Percentiles rank a stretch among this genome's conserved stretches.
Evolutionary conservation across 495 filamentous ascomycete genomes (phyloP).

Genomic region (Trichoderma virens): DNA sequence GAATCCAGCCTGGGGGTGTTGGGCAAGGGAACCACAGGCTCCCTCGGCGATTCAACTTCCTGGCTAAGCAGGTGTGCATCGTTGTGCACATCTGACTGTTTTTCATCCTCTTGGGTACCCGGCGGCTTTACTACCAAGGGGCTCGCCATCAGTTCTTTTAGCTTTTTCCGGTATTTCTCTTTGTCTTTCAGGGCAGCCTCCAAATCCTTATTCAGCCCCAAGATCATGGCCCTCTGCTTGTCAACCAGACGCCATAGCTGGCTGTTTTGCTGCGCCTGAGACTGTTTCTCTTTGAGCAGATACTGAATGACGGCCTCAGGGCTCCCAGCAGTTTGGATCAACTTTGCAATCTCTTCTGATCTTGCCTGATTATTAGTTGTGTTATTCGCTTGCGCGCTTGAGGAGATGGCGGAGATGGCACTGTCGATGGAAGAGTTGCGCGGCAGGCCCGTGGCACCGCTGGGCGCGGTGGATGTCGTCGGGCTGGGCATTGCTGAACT

Average conservation of each 20-base stretch:
- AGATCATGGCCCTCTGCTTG: conserved; percentile 88
- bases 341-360: conserved; percentile 57
- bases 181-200: conserved; percentile 91
- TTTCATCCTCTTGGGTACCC: background rate
- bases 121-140: conserved; percentile 16
- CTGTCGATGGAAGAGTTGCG: conserved; percentile 94
- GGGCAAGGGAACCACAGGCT: conserved; percentile 29
- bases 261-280: conserved; percentile 76
- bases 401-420: conserved; percentile 78
- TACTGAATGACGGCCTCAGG: conserved; percentile 83
- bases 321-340: conserved; percentile 79
- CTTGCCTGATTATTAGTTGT: conserved; percentile 47
- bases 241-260: conserved; percentile 94
- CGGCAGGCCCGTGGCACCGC: conserved; percentile 31
- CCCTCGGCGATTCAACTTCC: conserved; percentile 13
- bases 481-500: conserved; percentile 26
- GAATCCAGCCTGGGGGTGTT: conserved; percentile 36
- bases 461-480: conserved; percentile 22
- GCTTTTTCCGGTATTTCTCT: conserved; percentile 82
- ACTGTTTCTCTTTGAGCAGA: conserved; percentile 84
- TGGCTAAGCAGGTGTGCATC: background rate
- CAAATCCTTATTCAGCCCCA: conserved; percentile 91
- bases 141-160: conserved; percentile 60
- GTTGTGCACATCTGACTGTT: background rate
- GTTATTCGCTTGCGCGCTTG: conserved; percentile 49